Percentiles rank a stretch among this genome's conserved stretches.
These are phyloP conservation scores for Pilatotrama ljubarskyi DNA, from an alignment of 768 basidiomycete genomes.

Conservation along the genomic window DNA sequence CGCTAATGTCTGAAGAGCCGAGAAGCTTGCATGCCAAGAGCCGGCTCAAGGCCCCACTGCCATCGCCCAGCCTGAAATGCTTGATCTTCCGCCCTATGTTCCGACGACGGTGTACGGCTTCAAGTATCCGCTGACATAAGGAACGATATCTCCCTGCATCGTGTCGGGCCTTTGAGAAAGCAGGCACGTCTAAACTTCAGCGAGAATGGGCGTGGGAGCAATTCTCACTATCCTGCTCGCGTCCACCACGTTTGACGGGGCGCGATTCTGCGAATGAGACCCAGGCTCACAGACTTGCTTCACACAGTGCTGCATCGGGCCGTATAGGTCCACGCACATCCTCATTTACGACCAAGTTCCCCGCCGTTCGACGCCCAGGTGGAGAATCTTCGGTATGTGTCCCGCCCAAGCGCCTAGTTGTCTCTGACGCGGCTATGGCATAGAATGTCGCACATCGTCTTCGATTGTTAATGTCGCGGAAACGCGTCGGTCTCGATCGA, in stretches of 20 bases:
- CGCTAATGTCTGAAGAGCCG: neutral
- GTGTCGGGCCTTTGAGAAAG: neutral
- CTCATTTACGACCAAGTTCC: neutral
- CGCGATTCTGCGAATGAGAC: neutral
- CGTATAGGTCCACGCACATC: slow-evolving; percentile 8
- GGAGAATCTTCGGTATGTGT: slow-evolving; percentile 6
- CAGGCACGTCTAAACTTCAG: neutral
- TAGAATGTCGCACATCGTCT: slow-evolving; percentile 1
- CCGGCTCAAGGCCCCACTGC: too few species aligned
- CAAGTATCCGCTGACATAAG: too few species aligned
- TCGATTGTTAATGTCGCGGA: slow-evolving; percentile 10
- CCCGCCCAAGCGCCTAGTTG: neutral
- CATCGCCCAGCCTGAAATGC: too few species aligned
- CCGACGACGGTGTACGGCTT: too few species aligned
- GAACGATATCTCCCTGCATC: too few species aligned
- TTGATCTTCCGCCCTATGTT: too few species aligned
- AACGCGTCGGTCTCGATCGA: slow-evolving; percentile 5
- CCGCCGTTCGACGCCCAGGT: neutral
- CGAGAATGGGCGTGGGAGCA: neutral
- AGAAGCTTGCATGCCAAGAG: neutral
- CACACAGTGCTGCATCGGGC: neutral
- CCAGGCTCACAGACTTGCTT: neutral
- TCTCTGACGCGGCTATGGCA: neutral
- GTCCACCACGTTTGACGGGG: neutral
- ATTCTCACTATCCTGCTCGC: neutral